Percentiles rank a stretch among this genome's conserved stretches.
These are phyloP conservation scores for Colletotrichum sidae DNA, from an alignment of 2,329 filamentous ascomycete genomes.

Conservation along the genomic window DNA sequence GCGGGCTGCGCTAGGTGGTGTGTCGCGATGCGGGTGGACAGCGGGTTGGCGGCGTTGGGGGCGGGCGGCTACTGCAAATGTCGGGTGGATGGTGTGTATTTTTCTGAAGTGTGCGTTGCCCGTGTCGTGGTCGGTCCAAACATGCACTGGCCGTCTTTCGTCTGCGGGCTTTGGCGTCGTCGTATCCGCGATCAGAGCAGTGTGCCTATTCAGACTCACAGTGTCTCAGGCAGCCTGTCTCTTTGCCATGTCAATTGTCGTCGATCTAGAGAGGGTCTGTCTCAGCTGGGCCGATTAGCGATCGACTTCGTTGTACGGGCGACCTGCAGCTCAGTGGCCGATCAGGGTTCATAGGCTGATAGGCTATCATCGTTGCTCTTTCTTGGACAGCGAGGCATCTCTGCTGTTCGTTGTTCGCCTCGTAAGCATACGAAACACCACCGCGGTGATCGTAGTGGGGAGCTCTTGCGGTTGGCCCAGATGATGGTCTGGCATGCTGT, in stretches of 20 bases:
- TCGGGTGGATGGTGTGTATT: neutral
- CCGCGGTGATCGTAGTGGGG: too few species aligned
- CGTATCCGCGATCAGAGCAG: neutral
- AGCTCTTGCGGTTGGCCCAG: too few species aligned
- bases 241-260: slow-evolving; percentile 21
- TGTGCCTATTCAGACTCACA: neutral
- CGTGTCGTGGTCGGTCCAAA: slow-evolving; percentile 1
- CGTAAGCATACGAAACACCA: too few species aligned
- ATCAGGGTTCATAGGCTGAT: neutral
- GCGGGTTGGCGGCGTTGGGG: slow-evolving; percentile 8
- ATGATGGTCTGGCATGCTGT: too few species aligned
- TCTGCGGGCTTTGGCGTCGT: slow-evolving; percentile 10
- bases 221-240: slow-evolving; percentile 27
- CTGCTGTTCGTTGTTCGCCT: too few species aligned
- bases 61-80: slow-evolving; percentile 24
- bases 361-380: neutral
- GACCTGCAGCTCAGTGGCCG: too few species aligned
- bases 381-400: too few species aligned
- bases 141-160: neutral
- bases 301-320: slow-evolving; percentile 11
- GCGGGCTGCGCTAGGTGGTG: slow-evolving; percentile 26
- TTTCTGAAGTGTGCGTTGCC: neutral
- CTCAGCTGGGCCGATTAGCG: slow-evolving; percentile 33
- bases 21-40: slow-evolving; percentile 15
- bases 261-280: slow-evolving; percentile 31